Evolutionary conservation across 345 rosid genomes (phyloP), one percentile per base, ranked within the genome.

Genomic region (Lagerstroemia speciosa): DNA sequence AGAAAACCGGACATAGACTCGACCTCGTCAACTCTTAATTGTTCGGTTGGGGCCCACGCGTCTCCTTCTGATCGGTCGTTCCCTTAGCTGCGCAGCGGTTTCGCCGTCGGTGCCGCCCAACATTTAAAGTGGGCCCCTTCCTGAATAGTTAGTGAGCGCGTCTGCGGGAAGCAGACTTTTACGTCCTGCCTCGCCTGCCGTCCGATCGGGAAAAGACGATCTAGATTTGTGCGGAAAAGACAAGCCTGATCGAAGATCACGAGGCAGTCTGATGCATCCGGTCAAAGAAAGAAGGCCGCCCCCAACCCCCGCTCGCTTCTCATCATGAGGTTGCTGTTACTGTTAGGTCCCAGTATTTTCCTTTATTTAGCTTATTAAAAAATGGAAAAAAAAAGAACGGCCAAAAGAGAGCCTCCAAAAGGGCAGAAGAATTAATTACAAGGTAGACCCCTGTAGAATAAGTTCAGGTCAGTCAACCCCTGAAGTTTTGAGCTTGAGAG

Each of bases 51-150:
- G 43, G 74, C 78, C 71, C 52, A 71, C 73, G 73, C 85, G 72
- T 37, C 72, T 48, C 66, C 48, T 34, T 61, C 77, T 77, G 82
- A 80, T 75, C 79, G 75, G 75, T 73, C 74, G 33, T 36, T 19
- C 40, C 46, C 36, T 24, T 3, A 60, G 43, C 38, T 64, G 71
- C 26, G 43, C 71, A 45, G 71, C 55, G 57, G 78, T 66, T 19
- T 32, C 75, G 81, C 83, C 85, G 87, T 84, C 85, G 87, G 88
- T 84, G 84, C 83, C 84, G 84, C 76, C 84, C 70, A 31, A 30
- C 20, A 32, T 43, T 52, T 41, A 36, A 69, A 62, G 11, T 26
- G 22, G 33, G 16, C 26, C 55, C 38, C 60, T 11, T 34, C 15
- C 61, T 31, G 61, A 55, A 12, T 22, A 16, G n/a, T 3, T 30